phyloP scores from a whole-genome alignment of 176 grass and related monocot species.

The Juncus inflexus region DNA sequence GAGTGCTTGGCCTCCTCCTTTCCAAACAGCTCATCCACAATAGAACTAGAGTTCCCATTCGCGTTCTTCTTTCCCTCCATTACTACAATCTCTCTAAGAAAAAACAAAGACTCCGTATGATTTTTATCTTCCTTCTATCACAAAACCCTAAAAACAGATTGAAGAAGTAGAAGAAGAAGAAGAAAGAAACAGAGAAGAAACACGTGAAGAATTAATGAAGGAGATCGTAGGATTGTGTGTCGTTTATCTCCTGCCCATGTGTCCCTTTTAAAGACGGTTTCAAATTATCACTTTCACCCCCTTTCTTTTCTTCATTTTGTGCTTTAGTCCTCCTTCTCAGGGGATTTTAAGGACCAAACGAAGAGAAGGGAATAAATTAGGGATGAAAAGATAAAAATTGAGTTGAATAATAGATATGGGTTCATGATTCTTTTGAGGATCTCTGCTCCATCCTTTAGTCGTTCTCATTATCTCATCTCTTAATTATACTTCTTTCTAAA shows the following conservation, averaged over 20 bases:
- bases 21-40: neutral
- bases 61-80: neutral
- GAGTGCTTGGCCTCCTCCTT: neutral
- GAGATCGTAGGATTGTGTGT: neutral
- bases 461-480: no score
- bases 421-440: no score
- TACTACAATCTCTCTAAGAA: neutral
- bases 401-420: no score
- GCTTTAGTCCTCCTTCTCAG: no score
- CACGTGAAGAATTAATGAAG: constrained; percentile 1
- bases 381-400: no score
- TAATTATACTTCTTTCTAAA: no score
- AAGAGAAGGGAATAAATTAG: no score
- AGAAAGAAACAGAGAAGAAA: neutral
- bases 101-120: no score
- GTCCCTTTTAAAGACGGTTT: neutral
- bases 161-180: no score
- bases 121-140: neutral
- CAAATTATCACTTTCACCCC: neutral
- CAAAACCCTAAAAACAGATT: neutral
- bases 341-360: no score
- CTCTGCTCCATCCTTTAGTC: no score
- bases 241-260: neutral
- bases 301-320: neutral
- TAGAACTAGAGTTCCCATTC: neutral